These are phyloP conservation scores for Wickerhamiella occidentalis DNA, from an alignment of 805 yeast species.

Conservation along the genomic window DNA sequence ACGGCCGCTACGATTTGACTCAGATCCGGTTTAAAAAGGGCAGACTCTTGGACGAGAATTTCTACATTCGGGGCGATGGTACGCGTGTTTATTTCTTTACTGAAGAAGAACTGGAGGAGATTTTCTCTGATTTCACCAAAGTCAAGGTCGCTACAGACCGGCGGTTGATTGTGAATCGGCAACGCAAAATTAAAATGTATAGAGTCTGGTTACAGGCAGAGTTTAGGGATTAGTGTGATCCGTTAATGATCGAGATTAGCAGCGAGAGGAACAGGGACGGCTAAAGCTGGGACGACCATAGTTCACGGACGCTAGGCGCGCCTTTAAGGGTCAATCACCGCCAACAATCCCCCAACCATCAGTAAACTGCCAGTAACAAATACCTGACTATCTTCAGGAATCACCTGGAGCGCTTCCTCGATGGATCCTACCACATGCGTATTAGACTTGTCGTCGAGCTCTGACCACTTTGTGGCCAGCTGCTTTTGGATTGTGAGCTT, in stretches of 20 bases:
- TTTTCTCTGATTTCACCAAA: conserved; percentile 58
- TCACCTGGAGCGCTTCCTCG: conserved; percentile 54
- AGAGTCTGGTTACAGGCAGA: conserved; percentile 95
- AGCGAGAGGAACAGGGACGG: too few species aligned
- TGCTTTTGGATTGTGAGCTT: conserved; percentile 68
- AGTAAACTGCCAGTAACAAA: conserved; percentile 92
- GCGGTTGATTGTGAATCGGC: conserved; percentile 79
- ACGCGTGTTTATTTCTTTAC: conserved; percentile 95
- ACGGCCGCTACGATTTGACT: conserved; percentile 91
- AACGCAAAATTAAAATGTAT: conserved; percentile 88
- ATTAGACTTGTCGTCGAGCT: conserved; percentile 32
- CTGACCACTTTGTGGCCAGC: conserved; percentile 58
- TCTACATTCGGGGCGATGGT: conserved; percentile 95
- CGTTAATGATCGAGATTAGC: too few species aligned
- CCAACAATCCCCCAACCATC: conserved; percentile 84
- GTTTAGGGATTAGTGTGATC: conserved; percentile 31
- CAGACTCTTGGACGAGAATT: conserved; percentile 77
- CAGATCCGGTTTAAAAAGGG: conserved; percentile 88
- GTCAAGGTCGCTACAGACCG: conserved; percentile 79
- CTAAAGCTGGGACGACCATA: too few species aligned
- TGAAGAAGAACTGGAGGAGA: conserved; percentile 72
- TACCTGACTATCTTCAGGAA: conserved; percentile 43
- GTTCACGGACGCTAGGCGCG: neutral
- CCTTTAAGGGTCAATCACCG: conserved; percentile 48
- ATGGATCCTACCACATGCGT: conserved; percentile 54